A percentile compares a stretch with the other conserved stretches of the same genome.
These are phyloP conservation scores for Deinandra increscens DNA, from an alignment of 129 eudicot species.

Conservation along the genomic window DNA sequence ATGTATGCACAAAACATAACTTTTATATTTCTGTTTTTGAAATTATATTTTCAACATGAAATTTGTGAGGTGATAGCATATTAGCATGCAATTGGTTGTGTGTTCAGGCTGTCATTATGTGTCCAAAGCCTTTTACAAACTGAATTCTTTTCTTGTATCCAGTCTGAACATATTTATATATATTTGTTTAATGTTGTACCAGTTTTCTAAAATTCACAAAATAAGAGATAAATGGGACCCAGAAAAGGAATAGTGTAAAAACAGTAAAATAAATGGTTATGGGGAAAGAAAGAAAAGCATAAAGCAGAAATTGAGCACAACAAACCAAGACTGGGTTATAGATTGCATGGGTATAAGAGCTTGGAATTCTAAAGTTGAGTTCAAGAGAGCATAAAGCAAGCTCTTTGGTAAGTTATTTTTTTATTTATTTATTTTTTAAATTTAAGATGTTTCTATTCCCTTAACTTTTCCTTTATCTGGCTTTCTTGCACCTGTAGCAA, in stretches of 20 bases:
- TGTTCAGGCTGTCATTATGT: conserved; percentile 26
- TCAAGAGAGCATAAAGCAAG: conserved; percentile 56
- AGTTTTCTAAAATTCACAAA: background rate
- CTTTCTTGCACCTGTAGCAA: conserved; percentile 69
- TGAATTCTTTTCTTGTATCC: conserved; percentile 21
- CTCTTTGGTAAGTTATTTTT: conserved; percentile 30
- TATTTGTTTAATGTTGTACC: conserved; percentile 12
- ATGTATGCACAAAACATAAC: conserved; percentile 14
- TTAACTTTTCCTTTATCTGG: conserved; percentile 52
- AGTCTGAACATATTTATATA: conserved; percentile 17
- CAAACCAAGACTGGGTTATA: conserved; percentile 51
- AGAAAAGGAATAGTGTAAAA: background rate
- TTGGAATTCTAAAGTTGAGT: conserved; percentile 59
- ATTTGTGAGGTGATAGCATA: conserved; percentile 16
- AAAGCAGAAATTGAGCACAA: conserved; percentile 69
- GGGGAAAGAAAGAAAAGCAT: conserved; percentile 70
- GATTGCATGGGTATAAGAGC: conserved; percentile 64
- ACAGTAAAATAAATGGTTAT: conserved; percentile 26
- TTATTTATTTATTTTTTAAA: background rate
- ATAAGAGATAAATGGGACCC: conserved; percentile 21
- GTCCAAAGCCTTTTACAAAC: conserved; percentile 21
- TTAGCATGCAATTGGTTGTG: conserved; percentile 22
- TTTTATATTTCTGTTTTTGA: conserved; percentile 10
- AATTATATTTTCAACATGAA: conserved; percentile 20
- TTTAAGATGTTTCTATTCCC: conserved; percentile 39